phyloP scores from a whole-genome alignment of 441 rosid species.

The Pelargonium fulgidum region DNA sequence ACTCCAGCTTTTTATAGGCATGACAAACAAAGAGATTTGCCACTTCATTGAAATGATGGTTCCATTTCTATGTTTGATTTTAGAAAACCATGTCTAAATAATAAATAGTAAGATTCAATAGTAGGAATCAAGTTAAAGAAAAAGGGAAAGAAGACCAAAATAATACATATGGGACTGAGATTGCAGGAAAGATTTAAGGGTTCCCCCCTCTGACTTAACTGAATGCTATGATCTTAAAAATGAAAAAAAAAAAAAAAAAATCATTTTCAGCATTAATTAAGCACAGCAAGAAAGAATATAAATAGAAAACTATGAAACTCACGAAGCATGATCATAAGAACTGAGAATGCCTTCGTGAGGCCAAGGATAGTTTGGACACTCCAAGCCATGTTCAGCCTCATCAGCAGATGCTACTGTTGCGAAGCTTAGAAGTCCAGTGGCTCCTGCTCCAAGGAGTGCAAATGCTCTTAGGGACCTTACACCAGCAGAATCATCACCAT shows the following conservation, averaged over 20 bases:
- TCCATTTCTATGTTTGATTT: not conserved
- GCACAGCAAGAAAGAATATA: not conserved
- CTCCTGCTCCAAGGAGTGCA: conserved; percentile 82
- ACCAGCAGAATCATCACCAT: conserved; percentile 50
- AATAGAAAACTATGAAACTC: conserved; percentile 33
- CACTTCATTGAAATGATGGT: not conserved
- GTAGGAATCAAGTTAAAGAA: not conserved
- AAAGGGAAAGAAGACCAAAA: not conserved
- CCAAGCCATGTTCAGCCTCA: conserved; percentile 98
- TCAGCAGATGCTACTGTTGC: conserved; percentile 87
- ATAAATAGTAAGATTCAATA: not conserved
- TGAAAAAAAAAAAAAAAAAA: not conserved
- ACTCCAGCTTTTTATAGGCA: not conserved
- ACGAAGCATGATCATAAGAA: conserved; percentile 99
- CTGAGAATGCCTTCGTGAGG: conserved; percentile 97
- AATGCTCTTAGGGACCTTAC: conserved; percentile 49
- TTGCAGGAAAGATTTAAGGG: not conserved
- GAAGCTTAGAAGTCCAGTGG: conserved; percentile 74
- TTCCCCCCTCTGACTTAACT: not conserved
- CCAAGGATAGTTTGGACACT: conserved; percentile 87
- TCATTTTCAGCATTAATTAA: not conserved
- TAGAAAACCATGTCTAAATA: not conserved
- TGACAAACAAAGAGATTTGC: not conserved
- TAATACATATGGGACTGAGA: conserved; percentile 3
- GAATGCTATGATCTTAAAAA: not conserved